Evolutionary conservation across 129 eudicot genomes (phyloP), one percentile per base, ranked within the genome.

Genomic region (Flaveria trinervia): DNA sequence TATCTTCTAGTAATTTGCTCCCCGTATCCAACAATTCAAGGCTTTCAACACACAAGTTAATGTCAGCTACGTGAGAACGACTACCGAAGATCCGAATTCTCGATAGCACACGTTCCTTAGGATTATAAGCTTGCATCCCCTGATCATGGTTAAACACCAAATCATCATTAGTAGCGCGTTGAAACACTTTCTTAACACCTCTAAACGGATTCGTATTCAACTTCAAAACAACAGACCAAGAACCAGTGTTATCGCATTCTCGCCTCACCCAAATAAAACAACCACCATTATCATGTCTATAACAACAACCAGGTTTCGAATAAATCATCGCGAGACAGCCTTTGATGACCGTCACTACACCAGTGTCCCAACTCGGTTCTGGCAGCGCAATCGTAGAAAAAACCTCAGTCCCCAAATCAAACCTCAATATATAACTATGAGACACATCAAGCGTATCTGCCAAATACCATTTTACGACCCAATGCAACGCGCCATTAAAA

Each of bases 401-500:
- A 43, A 57, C 69, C 62, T 73, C 66, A 13, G 36, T 17, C 25
- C 69, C 43, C 69, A 73, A 59, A 73, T 73, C 62, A 13, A 74
- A 74, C 28, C 57, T 45, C 49, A 74, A 15, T 44, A 74, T 25
- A 61, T 43, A 44, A 23, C 2, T 3, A 64, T 18, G 17, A 14
- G 4, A 18, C 15, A 5, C 18, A 50, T 14, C 17, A 15, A n/a
- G 1, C n/a, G 1, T 0, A 20, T 48, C 13, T 2, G 41, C 2
- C 7, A 5, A 5, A 1, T 2, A 5, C 39, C 10, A 0, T 52
- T 10, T 11, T 26, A 28, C 72, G 12, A 30, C 48, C 71, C 79
- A 75, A 49, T 75, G 26, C 28, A 66, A 66, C 14, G 25, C 54
- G 2, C 80, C 72, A 30, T 76, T 76, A 71, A 65, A n/a, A 30